A percentile compares a stretch with the other conserved stretches of the same genome.
Conservation (phyloP, 75 land plant genomes). For the Sequoia sempervirens region DNA sequence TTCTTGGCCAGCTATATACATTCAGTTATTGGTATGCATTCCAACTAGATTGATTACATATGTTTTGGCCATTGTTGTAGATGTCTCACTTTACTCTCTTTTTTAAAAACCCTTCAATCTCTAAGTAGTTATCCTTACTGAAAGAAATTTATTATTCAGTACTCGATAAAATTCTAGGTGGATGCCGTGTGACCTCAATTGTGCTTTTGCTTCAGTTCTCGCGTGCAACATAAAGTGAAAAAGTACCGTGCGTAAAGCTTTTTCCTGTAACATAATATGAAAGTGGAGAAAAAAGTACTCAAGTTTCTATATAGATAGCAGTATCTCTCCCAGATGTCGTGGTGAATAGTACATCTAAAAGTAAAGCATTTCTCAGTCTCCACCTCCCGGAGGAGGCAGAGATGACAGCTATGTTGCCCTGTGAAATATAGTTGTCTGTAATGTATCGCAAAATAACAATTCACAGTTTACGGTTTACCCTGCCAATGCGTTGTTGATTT, state of each 20-base stretch:
- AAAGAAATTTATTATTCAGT: neutral
- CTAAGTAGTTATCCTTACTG: neutral
- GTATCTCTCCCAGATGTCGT: neutral
- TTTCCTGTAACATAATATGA: too few species aligned
- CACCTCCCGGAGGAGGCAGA: neutral
- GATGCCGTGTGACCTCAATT: neutral
- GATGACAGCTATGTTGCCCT: too few species aligned
- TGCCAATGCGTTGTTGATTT: neutral
- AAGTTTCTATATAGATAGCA: too few species aligned
- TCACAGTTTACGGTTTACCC: neutral
- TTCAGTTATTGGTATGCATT: conserved; percentile 75
- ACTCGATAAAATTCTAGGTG: conserved; percentile 2
- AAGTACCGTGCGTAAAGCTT: too few species aligned
- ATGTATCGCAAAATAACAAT: neutral
- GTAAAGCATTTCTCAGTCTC: neutral
- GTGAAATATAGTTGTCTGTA: too few species aligned
- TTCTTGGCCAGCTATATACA: conserved; percentile 95
- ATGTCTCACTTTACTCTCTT: neutral
- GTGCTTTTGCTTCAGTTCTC: too few species aligned
- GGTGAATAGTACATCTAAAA: neutral
- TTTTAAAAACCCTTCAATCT: neutral
- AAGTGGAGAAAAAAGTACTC: too few species aligned
- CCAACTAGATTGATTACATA: neutral
- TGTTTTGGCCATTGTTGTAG: neutral
- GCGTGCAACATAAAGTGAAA: too few species aligned